Evolutionary conservation across 1,284 basidiomycete genomes (phyloP), one percentile per base, ranked within the genome.

Genomic region (Salmacisia buchloeana): DNA sequence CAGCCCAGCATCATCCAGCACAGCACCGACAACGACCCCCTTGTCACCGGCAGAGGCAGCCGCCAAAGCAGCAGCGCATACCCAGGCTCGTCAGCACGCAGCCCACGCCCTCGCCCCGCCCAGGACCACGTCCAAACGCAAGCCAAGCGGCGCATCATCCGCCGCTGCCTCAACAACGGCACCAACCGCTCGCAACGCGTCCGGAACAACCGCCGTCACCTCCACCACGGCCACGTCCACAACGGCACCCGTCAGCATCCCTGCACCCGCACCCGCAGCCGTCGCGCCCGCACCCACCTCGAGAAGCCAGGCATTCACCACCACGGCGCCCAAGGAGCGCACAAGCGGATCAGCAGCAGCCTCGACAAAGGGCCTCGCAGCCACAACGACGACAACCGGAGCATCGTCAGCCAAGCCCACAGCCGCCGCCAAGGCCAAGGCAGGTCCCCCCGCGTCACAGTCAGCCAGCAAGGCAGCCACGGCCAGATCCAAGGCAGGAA

Each of bases 91-190:
- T 33, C 49, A 54, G 18, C 41, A 43, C 7, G 18, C 18, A 43
- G 18, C 15, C 7, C 39, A 43, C 10, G 49, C 49, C 2, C 49
- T 31, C 13, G 49, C 49, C 13, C 49, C 49, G 3, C 49, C 49
- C 10, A 54, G 49, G 31, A 54, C 49, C 12, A 54, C 49, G 18
- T 54, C 49, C 10, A 54, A 54, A 33, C 49, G 49, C 49, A 54
- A 54, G 27, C 49, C 49, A 54, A 31, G 27, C 29, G 15, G 23
- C 46, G 9, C 46, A 5, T 7, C 46, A 5, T 25, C 15, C 27
- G 9, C 46, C 27, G 25, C 49, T 13, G 18, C 4, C 15, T 52
- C 49, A 6, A 33, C 49, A 54, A 13, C 49, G 18, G 21, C 49
- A 27, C 31, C 23, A 7, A 29, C 31, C 15, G 18, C 49, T 31